Conservation (phyloP, 208 protist genomes). For the Leishmania turanica region DNA sequence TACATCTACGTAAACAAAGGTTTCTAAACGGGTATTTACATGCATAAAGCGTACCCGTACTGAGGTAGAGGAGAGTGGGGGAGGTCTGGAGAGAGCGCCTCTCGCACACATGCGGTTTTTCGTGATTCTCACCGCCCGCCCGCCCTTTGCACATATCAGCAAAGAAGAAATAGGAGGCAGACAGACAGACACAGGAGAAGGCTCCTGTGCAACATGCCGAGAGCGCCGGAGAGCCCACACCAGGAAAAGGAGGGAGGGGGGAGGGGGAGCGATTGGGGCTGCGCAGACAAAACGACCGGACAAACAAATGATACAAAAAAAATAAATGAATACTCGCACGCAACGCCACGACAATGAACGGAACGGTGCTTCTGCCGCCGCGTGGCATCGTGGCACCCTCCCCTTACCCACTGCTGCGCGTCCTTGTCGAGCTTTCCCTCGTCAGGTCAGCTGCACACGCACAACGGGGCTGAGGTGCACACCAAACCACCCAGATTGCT, state of each 20-base stretch:
- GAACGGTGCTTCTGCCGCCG: too few relatives aligned
- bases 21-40: neutral
- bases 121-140: neutral
- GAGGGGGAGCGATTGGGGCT: neutral
- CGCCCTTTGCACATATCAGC: neutral
- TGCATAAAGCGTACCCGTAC: neutral
- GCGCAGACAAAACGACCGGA: neutral
- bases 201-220: neutral
- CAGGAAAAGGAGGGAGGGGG: neutral
- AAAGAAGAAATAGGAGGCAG: neutral
- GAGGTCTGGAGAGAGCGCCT: neutral
- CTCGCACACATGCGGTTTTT: neutral
- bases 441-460: neutral
- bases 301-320: neutral
- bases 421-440: neutral
- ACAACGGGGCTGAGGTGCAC: neutral
- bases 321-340: neutral
- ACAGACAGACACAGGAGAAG: neutral
- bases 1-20: neutral
- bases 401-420: neutral
- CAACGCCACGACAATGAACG: neutral
- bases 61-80: neutral
- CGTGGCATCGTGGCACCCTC: neutral
- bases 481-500: neutral
- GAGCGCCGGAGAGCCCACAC: neutral